A percentile compares a stretch with the other conserved stretches of the same genome.
Conservation (phyloP, 2,329 filamentous ascomycete species). For the Pyricularia sp. region DNA sequence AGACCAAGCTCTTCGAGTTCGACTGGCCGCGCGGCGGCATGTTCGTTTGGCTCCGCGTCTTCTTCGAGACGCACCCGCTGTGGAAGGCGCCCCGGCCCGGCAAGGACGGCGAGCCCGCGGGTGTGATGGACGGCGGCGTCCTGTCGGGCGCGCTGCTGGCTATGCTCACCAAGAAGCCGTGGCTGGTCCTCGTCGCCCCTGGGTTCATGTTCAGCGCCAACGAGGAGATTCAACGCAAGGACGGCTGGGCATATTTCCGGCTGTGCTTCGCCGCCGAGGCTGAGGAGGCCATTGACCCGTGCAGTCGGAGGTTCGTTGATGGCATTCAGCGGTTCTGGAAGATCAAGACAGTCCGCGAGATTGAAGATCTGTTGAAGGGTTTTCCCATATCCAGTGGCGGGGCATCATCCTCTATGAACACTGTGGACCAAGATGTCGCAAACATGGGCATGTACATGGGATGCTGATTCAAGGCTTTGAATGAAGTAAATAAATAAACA, state of each 20-base stretch:
- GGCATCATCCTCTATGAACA: slow-evolving; percentile 7
- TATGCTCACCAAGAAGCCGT: slow-evolving; percentile 58
- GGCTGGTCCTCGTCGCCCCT: slow-evolving; percentile 60
- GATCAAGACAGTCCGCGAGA: slow-evolving; percentile 55
- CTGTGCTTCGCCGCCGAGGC: slow-evolving; percentile 79
- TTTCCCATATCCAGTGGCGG: slow-evolving; percentile 11
- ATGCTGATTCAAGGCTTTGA: slow-evolving; percentile 12
- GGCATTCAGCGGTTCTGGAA: slow-evolving; percentile 70
- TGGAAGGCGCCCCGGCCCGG: slow-evolving; percentile 27
- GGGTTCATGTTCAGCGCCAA: slow-evolving; percentile 68
- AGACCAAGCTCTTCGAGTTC: slow-evolving; percentile 66
- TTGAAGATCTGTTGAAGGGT: slow-evolving; percentile 51
- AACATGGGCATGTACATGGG: slow-evolving; percentile 21
- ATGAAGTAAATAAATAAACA: background rate
- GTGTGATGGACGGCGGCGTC: slow-evolving; percentile 39
- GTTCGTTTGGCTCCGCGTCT: slow-evolving; percentile 77
- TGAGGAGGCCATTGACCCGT: slow-evolving; percentile 56
- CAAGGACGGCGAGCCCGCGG: slow-evolving; percentile 6
- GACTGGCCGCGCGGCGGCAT: slow-evolving; percentile 78
- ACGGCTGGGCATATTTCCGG: slow-evolving; percentile 64
- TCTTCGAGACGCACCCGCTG: slow-evolving; percentile 66
- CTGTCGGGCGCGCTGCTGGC: slow-evolving; percentile 62
- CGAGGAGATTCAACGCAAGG: slow-evolving; percentile 41
- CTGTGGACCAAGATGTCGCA: slow-evolving; percentile 13
- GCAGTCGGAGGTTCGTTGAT: slow-evolving; percentile 55